Percentiles rank a stretch among this genome's conserved stretches.
Conservation (phyloP, 805 yeast species). For the Komagataella phaffii region DNA sequence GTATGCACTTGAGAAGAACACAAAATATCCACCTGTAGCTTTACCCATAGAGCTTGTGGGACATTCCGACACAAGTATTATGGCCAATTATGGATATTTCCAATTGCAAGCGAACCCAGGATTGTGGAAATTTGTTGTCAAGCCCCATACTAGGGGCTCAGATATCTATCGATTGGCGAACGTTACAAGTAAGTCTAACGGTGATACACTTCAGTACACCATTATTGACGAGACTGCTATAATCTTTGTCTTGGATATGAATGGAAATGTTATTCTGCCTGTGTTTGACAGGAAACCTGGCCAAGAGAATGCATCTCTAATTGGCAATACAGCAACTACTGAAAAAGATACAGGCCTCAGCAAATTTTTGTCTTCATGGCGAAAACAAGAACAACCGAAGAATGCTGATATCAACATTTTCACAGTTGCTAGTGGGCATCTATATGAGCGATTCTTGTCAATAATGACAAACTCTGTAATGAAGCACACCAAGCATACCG, state of each 20-base stretch:
- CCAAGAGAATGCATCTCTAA: slow-evolving; percentile 5
- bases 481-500: slow-evolving; percentile 46
- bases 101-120: slow-evolving; percentile 74
- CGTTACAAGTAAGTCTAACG: slow-evolving; percentile 10
- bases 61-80: slow-evolving; percentile 46
- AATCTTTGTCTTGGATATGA: slow-evolving; percentile 26
- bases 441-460: slow-evolving; percentile 59
- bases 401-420: slow-evolving; percentile 67
- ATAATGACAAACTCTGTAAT: slow-evolving; percentile 76
- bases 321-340: not conserved
- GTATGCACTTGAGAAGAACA: slow-evolving; percentile 33
- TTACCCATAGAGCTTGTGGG: slow-evolving; percentile 29
- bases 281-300: slow-evolving; percentile 23
- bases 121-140: slow-evolving; percentile 38
- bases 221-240: not conserved
- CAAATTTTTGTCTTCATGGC: not conserved
- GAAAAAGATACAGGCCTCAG: not conserved
- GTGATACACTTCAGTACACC: slow-evolving; percentile 5
- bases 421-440: slow-evolving; percentile 71
- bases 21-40: slow-evolving; percentile 27
- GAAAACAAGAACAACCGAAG: slow-evolving; percentile 4
- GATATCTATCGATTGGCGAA: slow-evolving; percentile 26
- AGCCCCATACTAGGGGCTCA: slow-evolving; percentile 24
- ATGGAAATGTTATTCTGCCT: slow-evolving; percentile 33
- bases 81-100: slow-evolving; percentile 75